Evolutionary conservation across 1,139 yeast species (phyloP), one percentile per base, ranked within the genome.

Genomic region (Debaryomycetaceae sp.): DNA sequence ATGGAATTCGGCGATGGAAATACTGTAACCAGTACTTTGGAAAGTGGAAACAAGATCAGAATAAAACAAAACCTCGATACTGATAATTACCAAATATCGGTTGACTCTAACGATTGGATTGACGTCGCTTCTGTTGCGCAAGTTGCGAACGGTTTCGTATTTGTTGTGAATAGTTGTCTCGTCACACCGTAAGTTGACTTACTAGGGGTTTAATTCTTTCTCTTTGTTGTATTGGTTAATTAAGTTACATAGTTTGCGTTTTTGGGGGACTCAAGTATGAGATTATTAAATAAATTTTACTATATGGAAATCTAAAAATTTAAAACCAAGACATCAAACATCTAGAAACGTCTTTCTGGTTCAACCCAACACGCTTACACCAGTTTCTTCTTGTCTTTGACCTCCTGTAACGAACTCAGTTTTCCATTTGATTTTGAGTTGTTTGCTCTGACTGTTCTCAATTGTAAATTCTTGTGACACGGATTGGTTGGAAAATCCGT

Each of bases 351-450:
- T 30, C 32, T 3, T 22, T 8, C 7, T 22, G 26, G 4, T 8
- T 3, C 11, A 22, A 24, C 40, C 19, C 44, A 69, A 60, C 16
- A 60, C 60, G 40, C 63, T 59, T 16, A 83, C 79, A 13, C 87
- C 87, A 13, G 79, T 71, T 47, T 79, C 86, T 52, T 77, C 83
- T 30, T 61, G 61, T 9, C 61, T 58, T 13, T 61, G 55, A 11
- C 80, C 81, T 39, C 74, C 75, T 6, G 73, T 55, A 13, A 54
- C 54, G 56, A 81, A 89, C 44, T 78, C 78, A 24, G 79, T 75
- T 59, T 85, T 87, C 94, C 95, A 91, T 59, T 89, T 85, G 43
- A 91, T 70, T 63, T 87, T 89, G 50, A 87, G 70, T 17, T 75
- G 61, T 48, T 69, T 69, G 37, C 59, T 58, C 3, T 57, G 50